Evolutionary conservation across 305 asterid species (phyloP).

Genomic region (Fraxinus xanthoxyloides): DNA sequence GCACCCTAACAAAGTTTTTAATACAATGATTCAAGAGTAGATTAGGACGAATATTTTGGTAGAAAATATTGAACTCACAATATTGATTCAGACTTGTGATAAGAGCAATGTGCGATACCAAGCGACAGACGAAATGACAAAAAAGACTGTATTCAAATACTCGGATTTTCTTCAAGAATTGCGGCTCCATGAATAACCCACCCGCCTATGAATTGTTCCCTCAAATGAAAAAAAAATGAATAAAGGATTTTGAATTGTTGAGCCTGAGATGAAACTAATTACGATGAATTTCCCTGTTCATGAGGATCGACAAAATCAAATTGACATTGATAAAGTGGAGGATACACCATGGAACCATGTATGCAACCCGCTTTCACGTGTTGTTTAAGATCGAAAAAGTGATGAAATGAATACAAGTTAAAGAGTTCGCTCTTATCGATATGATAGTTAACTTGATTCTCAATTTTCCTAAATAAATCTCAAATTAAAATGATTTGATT

Average conservation of each 20-base stretch:
- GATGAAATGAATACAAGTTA: neutral
- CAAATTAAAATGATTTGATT: too few relatives aligned
- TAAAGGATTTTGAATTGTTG: neutral
- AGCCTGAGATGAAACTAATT: too few relatives aligned
- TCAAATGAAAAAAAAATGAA: neutral
- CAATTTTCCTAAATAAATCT: too few relatives aligned
- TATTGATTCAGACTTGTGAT: neutral
- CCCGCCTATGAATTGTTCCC: neutral
- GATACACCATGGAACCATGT: neutral
- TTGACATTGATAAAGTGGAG: neutral
- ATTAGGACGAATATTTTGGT: neutral
- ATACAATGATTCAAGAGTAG: neutral
- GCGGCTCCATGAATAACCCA: neutral
- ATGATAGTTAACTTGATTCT: too few relatives aligned
- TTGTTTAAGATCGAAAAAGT: neutral
- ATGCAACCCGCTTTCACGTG: neutral
- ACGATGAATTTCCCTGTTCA: neutral
- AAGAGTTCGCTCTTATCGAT: neutral
- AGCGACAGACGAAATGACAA: too few relatives aligned
- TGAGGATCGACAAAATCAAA: neutral
- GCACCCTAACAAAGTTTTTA: neutral
- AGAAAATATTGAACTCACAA: neutral
- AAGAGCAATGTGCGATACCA: neutral
- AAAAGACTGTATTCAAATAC: too few relatives aligned
- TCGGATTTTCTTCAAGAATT: neutral